phyloP scores from a whole-genome alignment of 257 asterid species.

The Solanum raphanifolium region DNA sequence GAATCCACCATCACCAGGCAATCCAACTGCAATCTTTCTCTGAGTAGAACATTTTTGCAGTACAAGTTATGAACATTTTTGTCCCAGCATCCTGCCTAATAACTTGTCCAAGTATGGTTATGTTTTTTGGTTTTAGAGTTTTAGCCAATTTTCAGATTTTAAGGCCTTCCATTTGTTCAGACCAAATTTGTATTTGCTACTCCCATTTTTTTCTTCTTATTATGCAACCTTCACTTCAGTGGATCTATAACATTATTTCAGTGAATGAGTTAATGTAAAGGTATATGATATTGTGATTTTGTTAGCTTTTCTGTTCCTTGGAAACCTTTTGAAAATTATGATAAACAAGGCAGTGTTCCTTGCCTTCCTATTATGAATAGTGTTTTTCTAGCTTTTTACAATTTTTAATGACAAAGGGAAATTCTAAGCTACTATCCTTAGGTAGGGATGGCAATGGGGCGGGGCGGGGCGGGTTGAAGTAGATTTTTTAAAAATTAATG shows the following conservation, averaged over 20 bases:
- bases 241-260: not conserved
- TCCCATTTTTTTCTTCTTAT: not conserved
- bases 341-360: not conserved
- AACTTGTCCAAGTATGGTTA: not conserved
- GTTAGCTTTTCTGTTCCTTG: not conserved
- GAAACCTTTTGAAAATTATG: not conserved
- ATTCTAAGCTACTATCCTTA: not conserved
- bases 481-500: too few species aligned
- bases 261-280: not conserved
- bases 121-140: not conserved
- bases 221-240: not conserved
- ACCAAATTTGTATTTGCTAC: not conserved
- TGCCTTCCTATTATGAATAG: not conserved
- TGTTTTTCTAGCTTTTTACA: not conserved
- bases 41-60: not conserved
- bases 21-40: slow-evolving; percentile 65
- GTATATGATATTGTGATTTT: not conserved
- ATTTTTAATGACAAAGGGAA: too few species aligned
- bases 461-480: too few species aligned
- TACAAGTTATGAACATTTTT: not conserved
- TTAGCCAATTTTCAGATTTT: not conserved
- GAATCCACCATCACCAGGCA: slow-evolving; percentile 85
- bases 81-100: not conserved
- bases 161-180: not conserved
- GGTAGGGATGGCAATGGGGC: too few species aligned